phyloP scores from a whole-genome alignment of 2,329 filamentous ascomycete genomes.

The Fusarium albidum region DNA sequence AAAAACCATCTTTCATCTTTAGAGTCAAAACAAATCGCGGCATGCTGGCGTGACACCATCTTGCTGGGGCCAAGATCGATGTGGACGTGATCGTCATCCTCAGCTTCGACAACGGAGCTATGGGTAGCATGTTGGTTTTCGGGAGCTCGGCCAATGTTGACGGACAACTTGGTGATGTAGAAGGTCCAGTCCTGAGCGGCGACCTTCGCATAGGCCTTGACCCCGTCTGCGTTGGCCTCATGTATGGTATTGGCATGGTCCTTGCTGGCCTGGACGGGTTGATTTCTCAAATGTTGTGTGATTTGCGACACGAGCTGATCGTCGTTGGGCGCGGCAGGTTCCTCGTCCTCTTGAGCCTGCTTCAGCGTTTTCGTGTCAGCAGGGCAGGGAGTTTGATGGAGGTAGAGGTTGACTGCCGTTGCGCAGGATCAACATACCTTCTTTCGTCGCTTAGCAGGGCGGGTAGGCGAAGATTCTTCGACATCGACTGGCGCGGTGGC shows the following conservation, averaged over 20 bases:
- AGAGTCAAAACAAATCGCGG: slow-evolving; percentile 75
- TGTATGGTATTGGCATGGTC: slow-evolving; percentile 72
- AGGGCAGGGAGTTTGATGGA: slow-evolving; percentile 2
- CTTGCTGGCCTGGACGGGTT: slow-evolving; percentile 65
- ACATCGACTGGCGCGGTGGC: slow-evolving; percentile 47
- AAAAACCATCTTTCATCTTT: slow-evolving; percentile 82
- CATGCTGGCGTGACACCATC: slow-evolving; percentile 80
- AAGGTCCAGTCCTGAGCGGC: slow-evolving; percentile 85
- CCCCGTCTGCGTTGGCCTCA: slow-evolving; percentile 67
- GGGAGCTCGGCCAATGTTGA: slow-evolving; percentile 78
- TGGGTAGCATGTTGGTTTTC: slow-evolving; percentile 53
- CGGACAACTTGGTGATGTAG: slow-evolving; percentile 77
- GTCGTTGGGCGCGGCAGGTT: slow-evolving; percentile 56
- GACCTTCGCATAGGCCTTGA: slow-evolving; percentile 83
- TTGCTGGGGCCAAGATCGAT: slow-evolving; percentile 90
- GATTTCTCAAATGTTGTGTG: slow-evolving; percentile 59
- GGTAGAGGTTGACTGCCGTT: not conserved
- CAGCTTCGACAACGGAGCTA: slow-evolving; percentile 53
- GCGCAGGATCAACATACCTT: slow-evolving; percentile 53
- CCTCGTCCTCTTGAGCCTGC: slow-evolving; percentile 50
- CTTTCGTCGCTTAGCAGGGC: slow-evolving; percentile 71
- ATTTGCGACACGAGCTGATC: slow-evolving; percentile 65
- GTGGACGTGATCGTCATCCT: slow-evolving; percentile 68
- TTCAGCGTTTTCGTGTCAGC: slow-evolving; percentile 18
- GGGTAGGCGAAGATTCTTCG: slow-evolving; percentile 65